phyloP scores from a whole-genome alignment of 1,284 basidiomycete genomes.

The Fomitiporia mediterranea region DNA sequence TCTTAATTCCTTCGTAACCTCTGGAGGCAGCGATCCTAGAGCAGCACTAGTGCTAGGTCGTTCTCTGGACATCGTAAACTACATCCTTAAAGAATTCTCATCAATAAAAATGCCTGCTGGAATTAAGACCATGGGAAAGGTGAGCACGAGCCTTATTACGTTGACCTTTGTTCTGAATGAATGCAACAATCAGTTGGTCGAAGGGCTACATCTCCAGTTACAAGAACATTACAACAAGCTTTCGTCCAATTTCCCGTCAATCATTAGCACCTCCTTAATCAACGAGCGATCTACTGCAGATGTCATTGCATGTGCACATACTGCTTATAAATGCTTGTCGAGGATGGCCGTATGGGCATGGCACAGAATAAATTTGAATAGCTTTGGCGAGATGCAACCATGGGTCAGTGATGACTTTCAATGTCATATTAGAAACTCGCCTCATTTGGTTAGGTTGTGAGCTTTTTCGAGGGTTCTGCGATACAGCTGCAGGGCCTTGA shows the following conservation, averaged over 20 bases:
- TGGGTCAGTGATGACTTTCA: constrained; percentile 45
- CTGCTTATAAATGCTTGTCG: constrained; percentile 64
- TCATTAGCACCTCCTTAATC: constrained; percentile 32
- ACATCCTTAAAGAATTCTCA: constrained; percentile 63
- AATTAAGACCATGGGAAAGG: constrained; percentile 59
- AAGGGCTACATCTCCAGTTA: constrained; percentile 46
- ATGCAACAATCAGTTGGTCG: constrained; percentile 39
- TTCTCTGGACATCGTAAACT: constrained; percentile 56
- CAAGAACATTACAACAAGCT: constrained; percentile 57
- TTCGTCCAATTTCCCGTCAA: constrained; percentile 38
- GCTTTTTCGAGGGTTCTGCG: constrained; percentile 56
- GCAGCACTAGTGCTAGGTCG: constrained; percentile 54
- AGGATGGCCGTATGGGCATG: constrained; percentile 69
- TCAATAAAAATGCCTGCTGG: constrained; percentile 63
- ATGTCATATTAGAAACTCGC: constrained; percentile 11
- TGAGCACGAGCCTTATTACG: constrained; percentile 25
- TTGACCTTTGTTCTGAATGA: constrained; percentile 12
- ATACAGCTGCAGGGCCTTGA: constrained; percentile 50
- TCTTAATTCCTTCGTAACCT: constrained; percentile 44
- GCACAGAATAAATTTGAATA: constrained; percentile 47
- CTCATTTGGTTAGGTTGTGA: constrained; percentile 40
- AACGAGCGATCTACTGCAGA: constrained; percentile 38
- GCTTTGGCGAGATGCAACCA: constrained; percentile 38
- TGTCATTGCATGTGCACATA: constrained; percentile 57
- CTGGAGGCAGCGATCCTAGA: constrained; percentile 37